A percentile compares a stretch with the other conserved stretches of the same genome.
These are phyloP conservation scores for Ceratocystis destructans DNA, from an alignment of 2,329 filamentous ascomycete genomes.

Conservation along the genomic window DNA sequence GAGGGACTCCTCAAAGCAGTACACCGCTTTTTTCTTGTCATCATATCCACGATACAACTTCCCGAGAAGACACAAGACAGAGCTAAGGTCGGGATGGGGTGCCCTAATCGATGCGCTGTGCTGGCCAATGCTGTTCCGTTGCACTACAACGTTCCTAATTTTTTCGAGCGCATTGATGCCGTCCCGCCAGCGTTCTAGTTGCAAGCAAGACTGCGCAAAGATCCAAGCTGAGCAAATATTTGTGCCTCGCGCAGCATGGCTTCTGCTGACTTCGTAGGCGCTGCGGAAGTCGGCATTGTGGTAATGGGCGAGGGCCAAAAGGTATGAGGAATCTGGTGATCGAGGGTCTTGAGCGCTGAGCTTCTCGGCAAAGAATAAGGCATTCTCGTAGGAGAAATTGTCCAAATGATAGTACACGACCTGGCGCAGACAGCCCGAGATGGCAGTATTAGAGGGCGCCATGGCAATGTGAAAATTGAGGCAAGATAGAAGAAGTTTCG, in stretches of 20 bases:
- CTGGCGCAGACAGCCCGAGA: conserved; percentile 43
- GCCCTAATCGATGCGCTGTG: conserved; percentile 65
- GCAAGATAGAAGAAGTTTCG: conserved; percentile 7
- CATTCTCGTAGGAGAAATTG: conserved; percentile 77
- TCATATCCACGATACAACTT: conserved; percentile 78
- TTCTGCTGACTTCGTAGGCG: conserved; percentile 70
- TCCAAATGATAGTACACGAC: conserved; percentile 62
- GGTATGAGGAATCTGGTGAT: conserved; percentile 65
- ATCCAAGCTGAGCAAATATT: conserved; percentile 84
- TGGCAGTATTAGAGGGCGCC: conserved; percentile 39
- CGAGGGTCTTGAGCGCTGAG: conserved; percentile 72
- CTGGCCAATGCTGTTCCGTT: conserved; percentile 65
- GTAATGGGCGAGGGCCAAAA: conserved; percentile 73
- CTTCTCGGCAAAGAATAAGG: conserved; percentile 83
- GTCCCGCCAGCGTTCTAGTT: conserved; percentile 63
- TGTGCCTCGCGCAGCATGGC: conserved; percentile 52
- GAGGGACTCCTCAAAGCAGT: conserved; percentile 76
- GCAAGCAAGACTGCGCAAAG: conserved; percentile 78
- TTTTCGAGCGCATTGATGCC: conserved; percentile 77
- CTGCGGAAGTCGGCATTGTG: conserved; percentile 71
- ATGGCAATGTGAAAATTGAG: conserved; percentile 24
- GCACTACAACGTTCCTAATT: conserved; percentile 59
- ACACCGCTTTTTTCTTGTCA: conserved; percentile 66
- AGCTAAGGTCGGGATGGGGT: conserved; percentile 67
- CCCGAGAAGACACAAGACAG: conserved; percentile 69